Percentiles rank a stretch among this genome's conserved stretches.
These are phyloP conservation scores for Boehmeria nivea DNA, from an alignment of 306 rosid species.

Conservation along the genomic window DNA sequence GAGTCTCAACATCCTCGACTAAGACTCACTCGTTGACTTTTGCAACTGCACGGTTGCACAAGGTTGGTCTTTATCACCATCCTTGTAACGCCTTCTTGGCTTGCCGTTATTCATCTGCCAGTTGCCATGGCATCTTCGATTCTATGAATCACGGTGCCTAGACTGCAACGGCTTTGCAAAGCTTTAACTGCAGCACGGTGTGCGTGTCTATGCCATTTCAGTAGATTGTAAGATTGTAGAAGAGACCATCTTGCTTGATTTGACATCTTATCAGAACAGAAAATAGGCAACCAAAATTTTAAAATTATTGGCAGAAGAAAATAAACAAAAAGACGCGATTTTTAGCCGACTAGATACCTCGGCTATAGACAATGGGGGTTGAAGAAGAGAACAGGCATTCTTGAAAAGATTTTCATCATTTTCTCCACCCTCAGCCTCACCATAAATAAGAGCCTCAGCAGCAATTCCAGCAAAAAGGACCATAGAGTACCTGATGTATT, in stretches of 20 bases:
- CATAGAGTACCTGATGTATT: constrained; percentile 85
- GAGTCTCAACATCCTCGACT: too few relatives aligned
- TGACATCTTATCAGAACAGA: constrained; percentile 60
- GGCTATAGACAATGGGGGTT: constrained; percentile 74
- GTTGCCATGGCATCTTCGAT: constrained; percentile 68
- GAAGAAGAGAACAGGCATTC: constrained; percentile 64
- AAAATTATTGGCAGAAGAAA: not conserved
- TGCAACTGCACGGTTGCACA: too few relatives aligned
- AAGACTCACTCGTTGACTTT: too few relatives aligned
- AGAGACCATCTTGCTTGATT: constrained; percentile 98
- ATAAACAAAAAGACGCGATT: constrained; percentile 9
- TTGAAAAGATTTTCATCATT: constrained; percentile 91
- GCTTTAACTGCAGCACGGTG: constrained; percentile 90
- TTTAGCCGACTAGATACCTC: constrained; percentile 42
- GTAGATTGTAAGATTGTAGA: constrained; percentile 86
- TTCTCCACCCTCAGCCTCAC: constrained; percentile 98
- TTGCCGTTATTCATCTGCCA: constrained; percentile 34
- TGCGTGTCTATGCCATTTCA: constrained; percentile 79
- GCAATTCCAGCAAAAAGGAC: constrained; percentile 97
- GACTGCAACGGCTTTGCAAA: constrained; percentile 66
- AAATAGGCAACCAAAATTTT: not conserved
- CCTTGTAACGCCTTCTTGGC: too few relatives aligned
- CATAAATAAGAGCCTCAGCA: constrained; percentile 92
- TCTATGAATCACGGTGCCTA: constrained; percentile 67
- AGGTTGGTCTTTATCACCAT: too few relatives aligned